Percentiles rank a stretch among this genome's conserved stretches.
These are phyloP conservation scores for Exophiala xenobiotica DNA, from an alignment of 2,329 filamentous ascomycete species.

Conservation along the genomic window DNA sequence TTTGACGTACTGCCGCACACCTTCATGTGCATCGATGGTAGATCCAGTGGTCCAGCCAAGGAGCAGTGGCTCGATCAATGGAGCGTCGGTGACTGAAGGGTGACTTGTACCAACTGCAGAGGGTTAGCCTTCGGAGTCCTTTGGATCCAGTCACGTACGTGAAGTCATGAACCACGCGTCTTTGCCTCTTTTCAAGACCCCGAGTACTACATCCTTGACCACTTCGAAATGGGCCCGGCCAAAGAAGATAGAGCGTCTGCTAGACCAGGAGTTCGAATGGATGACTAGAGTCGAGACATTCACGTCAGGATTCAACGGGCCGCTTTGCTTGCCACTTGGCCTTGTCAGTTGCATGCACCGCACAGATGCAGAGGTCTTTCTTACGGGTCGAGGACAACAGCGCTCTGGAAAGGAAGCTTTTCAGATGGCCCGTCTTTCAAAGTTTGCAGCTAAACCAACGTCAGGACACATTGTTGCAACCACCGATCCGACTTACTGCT, in stretches of 20 bases:
- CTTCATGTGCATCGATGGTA: conserved; percentile 56
- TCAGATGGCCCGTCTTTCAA: conserved; percentile 46
- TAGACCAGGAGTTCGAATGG: conserved; percentile 66
- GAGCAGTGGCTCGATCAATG: conserved; percentile 61
- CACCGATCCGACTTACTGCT: conserved; percentile 36
- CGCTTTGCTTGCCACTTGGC: conserved; percentile 57
- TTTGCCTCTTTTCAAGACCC: conserved; percentile 46
- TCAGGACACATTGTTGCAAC: not conserved
- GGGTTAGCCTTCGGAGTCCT: not conserved
- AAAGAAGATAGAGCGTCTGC: conserved; percentile 57
- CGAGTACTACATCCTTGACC: conserved; percentile 56
- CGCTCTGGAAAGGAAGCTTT: conserved; percentile 53
- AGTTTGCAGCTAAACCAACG: conserved; percentile 18
- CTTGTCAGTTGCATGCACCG: not conserved
- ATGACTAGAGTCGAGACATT: conserved; percentile 60
- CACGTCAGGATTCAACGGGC: conserved; percentile 60
- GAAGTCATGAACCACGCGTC: conserved; percentile 55
- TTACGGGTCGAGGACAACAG: conserved; percentile 61
- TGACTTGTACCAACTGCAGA: conserved; percentile 54
- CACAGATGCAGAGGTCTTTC: not conserved
- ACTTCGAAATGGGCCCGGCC: conserved; percentile 64
- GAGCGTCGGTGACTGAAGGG: conserved; percentile 65
- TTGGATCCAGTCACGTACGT: conserved; percentile 6
- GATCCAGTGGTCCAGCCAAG: conserved; percentile 63
- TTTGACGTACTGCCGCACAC: conserved; percentile 60